Evolutionary conservation across 2,329 filamentous ascomycete genomes (phyloP).

Genomic region (Apiospora rasikravindrae): DNA sequence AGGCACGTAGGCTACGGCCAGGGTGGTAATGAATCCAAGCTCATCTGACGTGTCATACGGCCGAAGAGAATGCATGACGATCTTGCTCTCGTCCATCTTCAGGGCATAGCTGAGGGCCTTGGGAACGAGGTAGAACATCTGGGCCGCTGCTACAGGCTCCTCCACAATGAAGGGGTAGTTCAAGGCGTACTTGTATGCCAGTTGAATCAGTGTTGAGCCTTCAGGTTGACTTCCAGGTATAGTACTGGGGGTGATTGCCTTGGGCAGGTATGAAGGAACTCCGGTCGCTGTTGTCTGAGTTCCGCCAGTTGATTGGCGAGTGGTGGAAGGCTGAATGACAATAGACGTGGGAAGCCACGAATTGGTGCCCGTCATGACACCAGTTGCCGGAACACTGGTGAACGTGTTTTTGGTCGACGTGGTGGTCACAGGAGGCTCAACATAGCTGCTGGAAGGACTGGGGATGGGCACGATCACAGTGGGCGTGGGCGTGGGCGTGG

Average conservation of each 20-base stretch:
- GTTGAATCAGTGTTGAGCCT: conserved; percentile 75
- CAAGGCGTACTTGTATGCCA: conserved; percentile 81
- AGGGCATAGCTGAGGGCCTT: conserved; percentile 68
- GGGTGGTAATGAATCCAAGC: conserved; percentile 81
- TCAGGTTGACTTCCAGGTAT: conserved; percentile 58
- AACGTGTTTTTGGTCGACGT: conserved; percentile 26
- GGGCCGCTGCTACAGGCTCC: conserved; percentile 74
- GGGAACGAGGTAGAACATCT: conserved; percentile 84
- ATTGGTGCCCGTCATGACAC: conserved; percentile 49
- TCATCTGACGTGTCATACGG: conserved; percentile 74
- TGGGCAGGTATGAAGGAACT: conserved; percentile 72
- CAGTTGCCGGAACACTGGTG: conserved; percentile 49
- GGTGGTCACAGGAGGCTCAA: neutral
- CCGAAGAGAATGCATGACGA: conserved; percentile 73
- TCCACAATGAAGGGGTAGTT: conserved; percentile 84
- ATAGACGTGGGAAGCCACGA: conserved; percentile 66
- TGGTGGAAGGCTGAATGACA: conserved; percentile 56
- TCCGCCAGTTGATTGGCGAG: conserved; percentile 45
- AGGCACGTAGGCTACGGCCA: conserved; percentile 79
- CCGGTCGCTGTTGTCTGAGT: conserved; percentile 53
- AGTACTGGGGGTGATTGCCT: conserved; percentile 74
- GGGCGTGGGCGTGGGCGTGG: neutral
- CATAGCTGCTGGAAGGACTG: neutral
- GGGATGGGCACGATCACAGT: neutral
- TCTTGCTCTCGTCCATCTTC: conserved; percentile 60